A percentile compares a stretch with the other conserved stretches of the same genome.
phyloP scores from a whole-genome alignment of 2,329 filamentous ascomycete genomes.

The Penicillium expansum region DNA sequence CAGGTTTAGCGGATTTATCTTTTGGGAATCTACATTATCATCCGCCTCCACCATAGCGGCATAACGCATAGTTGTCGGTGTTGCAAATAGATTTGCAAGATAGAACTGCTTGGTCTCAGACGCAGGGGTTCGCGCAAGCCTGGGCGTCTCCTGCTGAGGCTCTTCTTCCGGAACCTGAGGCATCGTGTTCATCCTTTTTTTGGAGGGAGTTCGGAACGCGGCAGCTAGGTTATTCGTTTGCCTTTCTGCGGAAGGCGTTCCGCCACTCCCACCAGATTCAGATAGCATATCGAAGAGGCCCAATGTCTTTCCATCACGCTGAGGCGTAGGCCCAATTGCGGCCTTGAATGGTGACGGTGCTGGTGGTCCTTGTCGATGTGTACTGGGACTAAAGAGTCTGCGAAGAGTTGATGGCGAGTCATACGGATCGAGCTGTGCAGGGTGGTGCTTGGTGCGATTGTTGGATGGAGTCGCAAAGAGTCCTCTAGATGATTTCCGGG shows the following conservation, averaged over 20 bases:
- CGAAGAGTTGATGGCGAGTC: conserved; percentile 43
- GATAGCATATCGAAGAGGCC: conserved; percentile 50
- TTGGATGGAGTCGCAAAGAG: conserved; percentile 36
- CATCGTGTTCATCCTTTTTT: conserved; percentile 31
- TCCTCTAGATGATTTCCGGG: conserved; percentile 35
- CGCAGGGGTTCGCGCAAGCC: conserved; percentile 39
- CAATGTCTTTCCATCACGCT: conserved; percentile 48
- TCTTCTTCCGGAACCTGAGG: conserved; percentile 31
- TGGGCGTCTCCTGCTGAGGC: conserved; percentile 24
- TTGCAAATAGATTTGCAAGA: conserved; percentile 46
- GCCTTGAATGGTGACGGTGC: conserved; percentile 38
- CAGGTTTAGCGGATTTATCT: conserved; percentile 4
- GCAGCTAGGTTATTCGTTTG: conserved; percentile 29
- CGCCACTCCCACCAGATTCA: conserved; percentile 38
- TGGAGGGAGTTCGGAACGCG: conserved; percentile 39
- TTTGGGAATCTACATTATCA: conserved; percentile 18
- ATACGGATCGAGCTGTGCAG: conserved; percentile 45
- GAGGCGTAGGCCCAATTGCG: conserved; percentile 49
- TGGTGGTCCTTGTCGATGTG: conserved; percentile 27
- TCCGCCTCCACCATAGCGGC: conserved; percentile 39
- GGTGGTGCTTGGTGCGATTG: conserved; percentile 30
- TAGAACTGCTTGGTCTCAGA: conserved; percentile 47
- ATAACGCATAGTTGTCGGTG: conserved; percentile 45
- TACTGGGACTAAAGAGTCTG: conserved; percentile 37
- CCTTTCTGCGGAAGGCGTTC: conserved; percentile 33